phyloP scores from a whole-genome alignment of 768 basidiomycete genomes.

The Jaapia argillacea region DNA sequence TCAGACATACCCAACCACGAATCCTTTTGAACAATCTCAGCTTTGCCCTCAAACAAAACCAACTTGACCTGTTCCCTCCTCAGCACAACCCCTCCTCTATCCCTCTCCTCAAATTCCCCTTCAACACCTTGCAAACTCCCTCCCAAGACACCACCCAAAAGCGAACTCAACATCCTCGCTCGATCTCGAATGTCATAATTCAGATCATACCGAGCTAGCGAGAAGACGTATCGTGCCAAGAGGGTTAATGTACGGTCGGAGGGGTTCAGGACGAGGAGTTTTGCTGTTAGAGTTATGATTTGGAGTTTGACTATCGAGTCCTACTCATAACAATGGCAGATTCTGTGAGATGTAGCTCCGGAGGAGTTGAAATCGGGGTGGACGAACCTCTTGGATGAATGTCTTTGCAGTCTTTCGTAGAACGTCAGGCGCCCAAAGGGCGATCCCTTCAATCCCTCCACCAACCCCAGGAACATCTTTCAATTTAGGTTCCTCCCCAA shows the following conservation, averaged over 20 bases:
- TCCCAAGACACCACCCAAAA: conserved; percentile 46
- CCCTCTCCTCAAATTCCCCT: conserved; percentile 30
- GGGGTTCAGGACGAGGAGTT: conserved; percentile 66
- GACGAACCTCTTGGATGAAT: conserved; percentile 59
- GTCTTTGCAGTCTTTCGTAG: conserved; percentile 69
- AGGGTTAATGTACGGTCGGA: conserved; percentile 36
- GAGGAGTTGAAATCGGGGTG: background rate
- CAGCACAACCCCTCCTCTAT: conserved; percentile 64
- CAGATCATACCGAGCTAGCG: conserved; percentile 78
- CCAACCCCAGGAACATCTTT: no score
- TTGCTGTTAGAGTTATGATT: conserved; percentile 76
- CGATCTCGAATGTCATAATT: conserved; percentile 91
- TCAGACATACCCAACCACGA: conserved; percentile 19
- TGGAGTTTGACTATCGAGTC: conserved; percentile 68
- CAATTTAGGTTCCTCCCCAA: conserved; percentile 15
- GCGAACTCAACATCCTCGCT: conserved; percentile 63
- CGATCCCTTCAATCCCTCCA: conserved; percentile 34
- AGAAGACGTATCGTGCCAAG: conserved; percentile 65
- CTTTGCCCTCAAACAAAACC: conserved; percentile 74
- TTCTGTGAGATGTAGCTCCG: background rate
- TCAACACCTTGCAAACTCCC: background rate
- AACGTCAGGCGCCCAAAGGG: conserved; percentile 82
- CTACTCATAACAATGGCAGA: conserved; percentile 36
- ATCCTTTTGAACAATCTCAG: conserved; percentile 27
- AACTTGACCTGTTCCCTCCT: conserved; percentile 73